Evolutionary conservation across 2,329 filamentous ascomycete species (phyloP), one percentile per base, ranked within the genome.

Genomic region (Setomelanomma holmii): DNA sequence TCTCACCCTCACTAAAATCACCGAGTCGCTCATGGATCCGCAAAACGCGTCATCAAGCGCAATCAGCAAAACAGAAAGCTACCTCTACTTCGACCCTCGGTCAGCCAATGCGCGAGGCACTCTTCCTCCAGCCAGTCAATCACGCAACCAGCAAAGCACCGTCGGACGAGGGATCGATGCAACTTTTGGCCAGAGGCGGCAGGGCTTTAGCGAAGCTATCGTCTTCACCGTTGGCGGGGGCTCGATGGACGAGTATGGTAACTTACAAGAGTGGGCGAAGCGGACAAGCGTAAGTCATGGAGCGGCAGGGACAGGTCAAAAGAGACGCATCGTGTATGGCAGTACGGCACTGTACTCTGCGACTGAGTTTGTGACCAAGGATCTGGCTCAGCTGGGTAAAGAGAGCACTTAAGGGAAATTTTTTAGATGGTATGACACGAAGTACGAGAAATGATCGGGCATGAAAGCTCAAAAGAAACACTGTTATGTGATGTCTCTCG

Each of bases 211-310:
- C 42, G 93, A 96, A 68, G 90, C 91, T 1, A 88, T 96, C 48
- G 91, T 96, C n/a, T 96, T 97, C 71, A 93, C 91, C 0, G 91
- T 77, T 3, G 95, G 95, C 4, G 95, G 96, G 40, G 95, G 95
- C 36, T 97, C 92, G 72, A 98, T 99, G 90, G 95, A 99, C 65
- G 95, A 99, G 74, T 99, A 98, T 72, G 93, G 93, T 17, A 99
- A 99, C 75, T 74, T 99, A 72, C 91, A 96, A 72, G 95, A 98
- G 71, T 99, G 95, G 95, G 91, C 93, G 4, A 86, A 86, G 73
- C 84, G 93, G 60, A 92, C 91, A 41, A 81, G 82, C 41, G 86
- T 86, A 12, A 76, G 76, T 24, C 45, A 47, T 30, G 80, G 79
- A 36, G 78, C 76, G 12, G 76, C 79, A 5, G 72, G 78, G 42